phyloP scores from a whole-genome alignment of 176 grass and related monocot genomes.

The Hordeum vulgare region MorexV3_pseudomolecules_assembly NC_058524.1:15353012-15353511 shows the following conservation, averaged over 20 bases:
- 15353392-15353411: background rate
- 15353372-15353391: background rate
- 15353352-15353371: background rate
- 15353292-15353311: background rate
- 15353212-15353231: background rate
- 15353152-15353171: conserved; percentile 60
- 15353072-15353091: conserved; percentile 73
- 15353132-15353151: conserved; percentile 90
- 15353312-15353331: background rate
- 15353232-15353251: background rate
- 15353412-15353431: conserved; percentile 8
- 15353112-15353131: conserved; percentile 73
- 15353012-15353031: conserved; percentile 64
- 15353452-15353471: background rate
- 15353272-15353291: background rate
- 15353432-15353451: background rate
- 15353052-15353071: conserved; percentile 79
- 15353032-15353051: conserved; percentile 89
- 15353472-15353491: background rate
- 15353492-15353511: background rate
- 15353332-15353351: conserved; percentile 4
- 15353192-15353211: background rate
- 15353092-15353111: conserved; percentile 51
- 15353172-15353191: conserved; percentile 50
- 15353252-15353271: background rate